Percentiles rank a stretch among this genome's conserved stretches.
Conservation (phyloP, 75 land plant genomes). For the Gnetum montanum region DNA sequence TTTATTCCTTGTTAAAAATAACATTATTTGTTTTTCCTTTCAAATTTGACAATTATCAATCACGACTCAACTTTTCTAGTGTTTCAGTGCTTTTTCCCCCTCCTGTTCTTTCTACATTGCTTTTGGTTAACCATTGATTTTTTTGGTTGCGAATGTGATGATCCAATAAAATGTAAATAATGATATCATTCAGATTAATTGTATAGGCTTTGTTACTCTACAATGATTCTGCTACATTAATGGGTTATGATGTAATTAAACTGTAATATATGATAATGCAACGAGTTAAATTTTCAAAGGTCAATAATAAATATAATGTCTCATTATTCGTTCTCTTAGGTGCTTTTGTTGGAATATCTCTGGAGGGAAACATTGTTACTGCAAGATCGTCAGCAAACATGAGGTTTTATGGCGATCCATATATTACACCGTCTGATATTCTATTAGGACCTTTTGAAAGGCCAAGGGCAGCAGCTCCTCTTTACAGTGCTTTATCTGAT, state of each 20-base stretch:
- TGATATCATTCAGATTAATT: not conserved
- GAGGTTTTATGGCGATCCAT: conserved; percentile 82
- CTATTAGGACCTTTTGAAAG: conserved; percentile 55
- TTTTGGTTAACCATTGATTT: not conserved
- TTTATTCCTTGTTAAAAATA: not conserved
- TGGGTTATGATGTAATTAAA: not conserved
- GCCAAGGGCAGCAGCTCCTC: conserved; percentile 66
- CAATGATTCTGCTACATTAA: not conserved
- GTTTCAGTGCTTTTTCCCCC: not conserved
- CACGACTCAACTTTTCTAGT: too few relatives aligned
- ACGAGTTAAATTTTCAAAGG: not conserved
- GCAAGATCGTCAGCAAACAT: conserved; percentile 51
- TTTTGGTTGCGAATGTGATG: not conserved
- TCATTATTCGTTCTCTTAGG: conserved; percentile 33
- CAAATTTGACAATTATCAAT: not conserved
- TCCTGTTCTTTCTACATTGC: not conserved
- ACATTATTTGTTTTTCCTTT: not conserved
- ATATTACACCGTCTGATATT: conserved; percentile 60
- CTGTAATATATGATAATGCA: not conserved
- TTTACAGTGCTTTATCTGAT: conserved; percentile 56
- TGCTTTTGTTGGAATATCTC: conserved; percentile 76
- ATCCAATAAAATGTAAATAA: too few relatives aligned
- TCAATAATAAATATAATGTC: not conserved
- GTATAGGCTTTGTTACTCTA: not conserved
- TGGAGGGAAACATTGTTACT: conserved; percentile 67